Conservation (phyloP, 768 basidiomycete genomes). For the Mrakia hoshinonis region DNA sequence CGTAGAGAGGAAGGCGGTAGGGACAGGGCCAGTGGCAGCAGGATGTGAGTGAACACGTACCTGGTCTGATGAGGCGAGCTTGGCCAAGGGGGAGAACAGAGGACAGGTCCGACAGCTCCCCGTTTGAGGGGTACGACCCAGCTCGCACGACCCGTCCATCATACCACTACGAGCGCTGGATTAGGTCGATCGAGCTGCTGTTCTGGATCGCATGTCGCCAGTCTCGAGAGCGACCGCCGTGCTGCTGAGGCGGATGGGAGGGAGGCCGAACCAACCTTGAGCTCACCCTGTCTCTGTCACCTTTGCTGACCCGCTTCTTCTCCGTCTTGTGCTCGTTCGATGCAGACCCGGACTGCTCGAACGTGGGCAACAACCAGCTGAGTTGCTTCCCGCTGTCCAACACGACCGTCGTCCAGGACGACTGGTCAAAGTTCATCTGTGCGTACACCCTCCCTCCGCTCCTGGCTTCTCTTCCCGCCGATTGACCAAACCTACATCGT, state of each 20-base stretch:
- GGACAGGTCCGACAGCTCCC: not conserved
- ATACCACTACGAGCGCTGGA: too few species aligned
- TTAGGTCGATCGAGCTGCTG: too few species aligned
- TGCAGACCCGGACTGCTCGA: slow-evolving; percentile 10
- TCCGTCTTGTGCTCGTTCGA: not conserved
- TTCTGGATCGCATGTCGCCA: too few species aligned
- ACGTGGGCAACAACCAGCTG: slow-evolving; percentile 23
- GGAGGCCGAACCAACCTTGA: not conserved
- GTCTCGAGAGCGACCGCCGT: too few species aligned
- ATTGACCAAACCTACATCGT: not conserved
- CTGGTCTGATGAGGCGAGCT: not conserved
- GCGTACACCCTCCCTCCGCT: not conserved
- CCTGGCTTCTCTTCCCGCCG: not conserved
- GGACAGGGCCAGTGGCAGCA: slow-evolving; percentile 18
- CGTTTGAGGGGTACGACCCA: not conserved
- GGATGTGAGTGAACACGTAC: slow-evolving; percentile 21
- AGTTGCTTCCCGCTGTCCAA: slow-evolving; percentile 17
- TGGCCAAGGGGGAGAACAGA: not conserved
- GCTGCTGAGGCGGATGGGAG: not conserved
- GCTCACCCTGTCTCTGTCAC: not conserved
- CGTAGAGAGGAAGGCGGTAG: not conserved
- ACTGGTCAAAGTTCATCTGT: slow-evolving; percentile 24
- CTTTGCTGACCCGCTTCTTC: not conserved
- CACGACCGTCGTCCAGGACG: slow-evolving; percentile 25
- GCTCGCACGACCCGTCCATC: too few species aligned